A percentile compares a stretch with the other conserved stretches of the same genome.
phyloP scores from a whole-genome alignment of 75 land plant species.

The Pinus taeda region DNA sequence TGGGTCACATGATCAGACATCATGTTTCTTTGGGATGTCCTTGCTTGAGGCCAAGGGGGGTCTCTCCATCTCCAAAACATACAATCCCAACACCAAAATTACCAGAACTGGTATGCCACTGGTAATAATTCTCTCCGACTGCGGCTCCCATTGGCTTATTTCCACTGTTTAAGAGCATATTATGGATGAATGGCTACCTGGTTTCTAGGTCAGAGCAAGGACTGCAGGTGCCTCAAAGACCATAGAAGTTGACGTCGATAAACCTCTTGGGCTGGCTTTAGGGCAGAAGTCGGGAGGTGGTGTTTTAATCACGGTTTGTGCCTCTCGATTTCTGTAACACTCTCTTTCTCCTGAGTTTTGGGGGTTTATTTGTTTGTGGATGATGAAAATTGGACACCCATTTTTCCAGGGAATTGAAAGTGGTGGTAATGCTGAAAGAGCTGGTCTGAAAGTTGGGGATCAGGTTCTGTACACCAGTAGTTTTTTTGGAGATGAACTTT shows the following conservation, averaged over 20 bases:
- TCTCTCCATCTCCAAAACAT: too few relatives aligned
- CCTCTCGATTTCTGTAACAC: background rate
- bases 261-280: conserved; percentile 87
- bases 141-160: too few relatives aligned
- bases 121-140: too few relatives aligned
- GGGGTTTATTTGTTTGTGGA: background rate
- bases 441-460: conserved; percentile 89
- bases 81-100: too few relatives aligned
- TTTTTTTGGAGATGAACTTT: conserved; percentile 98
- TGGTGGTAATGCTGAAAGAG: conserved; percentile 94
- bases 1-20: too few relatives aligned
- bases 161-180: too few relatives aligned
- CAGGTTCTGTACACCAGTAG: conserved; percentile 99
- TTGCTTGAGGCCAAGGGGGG: too few relatives aligned
- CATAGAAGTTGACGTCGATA: conserved; percentile 94
- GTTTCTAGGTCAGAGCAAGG: conserved; percentile 35
- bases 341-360: background rate
- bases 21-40: too few relatives aligned
- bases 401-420: conserved; percentile 64
- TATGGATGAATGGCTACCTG: too few relatives aligned
- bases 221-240: conserved; percentile 78
- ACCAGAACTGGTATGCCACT: too few relatives aligned
- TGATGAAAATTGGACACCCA: background rate
- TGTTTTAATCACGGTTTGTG: conserved; percentile 79
- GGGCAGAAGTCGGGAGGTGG: conserved; percentile 96